A percentile compares a stretch with the other conserved stretches of the same genome.
Conservation (phyloP, 106 monocot species). For the Vanilla planifolia region DNA sequence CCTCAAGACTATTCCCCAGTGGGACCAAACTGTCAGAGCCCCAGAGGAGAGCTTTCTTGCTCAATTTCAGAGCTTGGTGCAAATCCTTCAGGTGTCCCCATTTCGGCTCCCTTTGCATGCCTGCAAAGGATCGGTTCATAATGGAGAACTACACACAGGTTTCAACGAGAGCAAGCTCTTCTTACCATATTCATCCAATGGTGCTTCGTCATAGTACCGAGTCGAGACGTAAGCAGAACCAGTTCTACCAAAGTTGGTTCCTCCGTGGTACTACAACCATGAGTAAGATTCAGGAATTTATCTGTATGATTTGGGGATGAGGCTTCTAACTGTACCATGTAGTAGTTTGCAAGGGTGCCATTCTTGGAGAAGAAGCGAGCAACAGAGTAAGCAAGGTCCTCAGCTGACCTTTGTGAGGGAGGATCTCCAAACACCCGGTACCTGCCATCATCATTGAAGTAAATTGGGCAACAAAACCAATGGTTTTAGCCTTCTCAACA, state of each 20-base stretch:
- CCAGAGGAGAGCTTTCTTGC: constrained; percentile 59
- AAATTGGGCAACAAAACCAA: neutral
- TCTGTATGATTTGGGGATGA: neutral
- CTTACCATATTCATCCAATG: constrained; percentile 76
- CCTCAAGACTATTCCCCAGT: constrained; percentile 1
- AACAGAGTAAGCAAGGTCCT: constrained; percentile 69
- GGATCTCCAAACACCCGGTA: constrained; percentile 82
- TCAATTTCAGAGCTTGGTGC: constrained; percentile 50
- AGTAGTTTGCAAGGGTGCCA: constrained; percentile 77
- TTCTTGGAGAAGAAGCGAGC: constrained; percentile 87
- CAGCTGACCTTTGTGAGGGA: constrained; percentile 72
- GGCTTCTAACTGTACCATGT: constrained; percentile 45
- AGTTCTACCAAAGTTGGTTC: constrained; percentile 76
- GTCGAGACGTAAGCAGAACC: constrained; percentile 53
- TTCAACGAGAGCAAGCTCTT: neutral
- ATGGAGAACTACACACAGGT: neutral
- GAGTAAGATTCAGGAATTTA: neutral
- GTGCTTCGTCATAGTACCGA: constrained; percentile 83
- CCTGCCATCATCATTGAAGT: constrained; percentile 19
- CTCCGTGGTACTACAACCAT: constrained; percentile 66
- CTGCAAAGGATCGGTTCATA: constrained; percentile 11
- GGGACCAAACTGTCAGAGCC: constrained; percentile 14
- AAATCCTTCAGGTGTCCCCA: constrained; percentile 76
- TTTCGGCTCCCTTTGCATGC: constrained; percentile 73
- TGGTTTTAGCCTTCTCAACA: neutral